Percentiles rank a stretch among this genome's conserved stretches.
Evolutionary conservation across 2,329 filamentous ascomycete species (phyloP).

Genomic region (Polytolypa hystricis): DNA sequence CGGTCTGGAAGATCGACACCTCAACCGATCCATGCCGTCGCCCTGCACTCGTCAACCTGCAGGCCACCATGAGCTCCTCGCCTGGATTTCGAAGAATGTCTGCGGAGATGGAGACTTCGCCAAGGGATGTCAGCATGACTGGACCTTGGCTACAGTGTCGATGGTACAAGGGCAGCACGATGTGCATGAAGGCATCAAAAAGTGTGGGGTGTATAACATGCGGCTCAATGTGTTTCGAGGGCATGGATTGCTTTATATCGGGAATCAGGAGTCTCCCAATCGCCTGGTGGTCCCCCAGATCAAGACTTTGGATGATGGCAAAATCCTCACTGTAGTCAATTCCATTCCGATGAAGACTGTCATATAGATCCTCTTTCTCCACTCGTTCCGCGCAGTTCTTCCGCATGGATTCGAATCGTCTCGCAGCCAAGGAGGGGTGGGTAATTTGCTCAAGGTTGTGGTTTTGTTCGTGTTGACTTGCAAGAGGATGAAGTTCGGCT

Average conservation of each 20-base stretch:
- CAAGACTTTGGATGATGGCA: slow-evolving; percentile 3
- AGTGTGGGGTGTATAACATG: slow-evolving; percentile 12
- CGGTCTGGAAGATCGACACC: slow-evolving; percentile 3
- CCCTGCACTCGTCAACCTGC: neutral
- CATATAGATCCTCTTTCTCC: neutral
- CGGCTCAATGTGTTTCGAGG: slow-evolving; percentile 6
- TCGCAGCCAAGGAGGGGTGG: no score
- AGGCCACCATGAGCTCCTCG: slow-evolving; percentile 1
- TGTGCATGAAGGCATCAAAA: slow-evolving; percentile 8
- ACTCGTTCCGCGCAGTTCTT: neutral
- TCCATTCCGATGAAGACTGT: neutral
- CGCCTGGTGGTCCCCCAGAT: slow-evolving; percentile 1
- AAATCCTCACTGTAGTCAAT: neutral
- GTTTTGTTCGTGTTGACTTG: neutral
- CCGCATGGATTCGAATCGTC: neutral
- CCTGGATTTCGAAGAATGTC: neutral
- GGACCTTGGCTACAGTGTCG: slow-evolving; percentile 5
- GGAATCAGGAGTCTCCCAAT: slow-evolving; percentile 3
- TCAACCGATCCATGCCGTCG: slow-evolving; percentile 4
- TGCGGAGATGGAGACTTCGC: slow-evolving; percentile 3
- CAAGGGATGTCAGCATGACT: slow-evolving; percentile 6
- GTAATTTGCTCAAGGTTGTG: no score
- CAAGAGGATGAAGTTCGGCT: neutral
- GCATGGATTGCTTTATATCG: slow-evolving; percentile 7
- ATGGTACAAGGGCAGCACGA: slow-evolving; percentile 8